Evolutionary conservation across 2,329 filamentous ascomycete genomes (phyloP).

Genomic region (Arthrobotrys entomopaga): DNA sequence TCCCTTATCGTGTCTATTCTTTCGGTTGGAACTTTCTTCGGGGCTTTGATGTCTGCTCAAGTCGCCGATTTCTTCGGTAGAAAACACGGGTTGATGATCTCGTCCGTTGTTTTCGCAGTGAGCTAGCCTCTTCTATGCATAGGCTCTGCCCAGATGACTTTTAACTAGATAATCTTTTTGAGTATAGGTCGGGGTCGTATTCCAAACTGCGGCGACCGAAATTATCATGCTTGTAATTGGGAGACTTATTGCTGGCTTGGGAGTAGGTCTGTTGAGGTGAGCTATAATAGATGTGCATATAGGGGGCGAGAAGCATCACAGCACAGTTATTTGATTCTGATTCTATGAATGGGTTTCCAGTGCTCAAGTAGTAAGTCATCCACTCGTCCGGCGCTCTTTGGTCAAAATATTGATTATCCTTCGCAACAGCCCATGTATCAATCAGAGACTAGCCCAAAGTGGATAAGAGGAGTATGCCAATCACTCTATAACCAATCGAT

Average conservation of each 20-base stretch:
- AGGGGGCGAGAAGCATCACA: too few species aligned
- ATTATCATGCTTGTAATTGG: constrained; percentile 43
- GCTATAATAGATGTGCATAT: neutral
- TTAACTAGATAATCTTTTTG: neutral
- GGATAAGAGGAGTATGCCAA: constrained; percentile 74
- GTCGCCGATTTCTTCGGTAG: constrained; percentile 39
- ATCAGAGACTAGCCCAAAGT: constrained; percentile 83
- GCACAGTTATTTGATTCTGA: too few species aligned
- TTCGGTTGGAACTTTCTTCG: constrained; percentile 80
- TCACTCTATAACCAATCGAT: neutral
- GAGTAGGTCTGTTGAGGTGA: constrained; percentile 38
- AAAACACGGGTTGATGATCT: constrained; percentile 39
- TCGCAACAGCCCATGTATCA: constrained; percentile 70
- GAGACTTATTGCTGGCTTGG: constrained; percentile 25
- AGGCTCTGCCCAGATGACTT: neutral
- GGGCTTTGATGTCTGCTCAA: constrained; percentile 34
- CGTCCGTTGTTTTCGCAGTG: constrained; percentile 28
- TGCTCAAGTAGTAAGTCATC: neutral
- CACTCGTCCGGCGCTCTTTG: neutral
- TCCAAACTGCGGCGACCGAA: constrained; percentile 70
- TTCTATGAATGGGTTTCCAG: neutral
- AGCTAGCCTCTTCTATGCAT: neutral
- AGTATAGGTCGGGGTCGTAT: constrained; percentile 71
- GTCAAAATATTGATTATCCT: neutral
- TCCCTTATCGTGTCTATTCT: constrained; percentile 83